A percentile compares a stretch with the other conserved stretches of the same genome.
phyloP scores from a whole-genome alignment of 1,139 yeast species.

The Saccharomycopsis hybrid region DNA sequence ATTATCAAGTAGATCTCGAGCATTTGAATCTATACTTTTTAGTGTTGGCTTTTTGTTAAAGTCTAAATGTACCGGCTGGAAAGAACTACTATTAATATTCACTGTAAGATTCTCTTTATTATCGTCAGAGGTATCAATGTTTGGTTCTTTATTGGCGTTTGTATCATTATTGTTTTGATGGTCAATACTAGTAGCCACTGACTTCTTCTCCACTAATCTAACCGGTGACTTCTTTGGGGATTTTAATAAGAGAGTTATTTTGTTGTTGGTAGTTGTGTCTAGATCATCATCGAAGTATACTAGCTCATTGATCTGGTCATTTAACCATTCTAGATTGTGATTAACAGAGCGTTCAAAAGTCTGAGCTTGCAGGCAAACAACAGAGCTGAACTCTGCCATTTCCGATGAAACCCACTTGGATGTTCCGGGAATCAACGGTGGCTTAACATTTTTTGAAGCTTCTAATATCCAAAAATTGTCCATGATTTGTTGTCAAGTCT shows the following conservation, averaged over 20 bases:
- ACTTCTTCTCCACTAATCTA: too few species aligned
- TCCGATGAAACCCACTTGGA: conserved; percentile 21
- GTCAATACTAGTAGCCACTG: too few species aligned
- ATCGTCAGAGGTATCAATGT: neutral
- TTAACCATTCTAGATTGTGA: conserved; percentile 17
- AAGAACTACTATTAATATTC: neutral
- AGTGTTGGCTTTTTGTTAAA: conserved; percentile 3
- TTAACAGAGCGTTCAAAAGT: conserved; percentile 9
- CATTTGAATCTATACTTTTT: too few species aligned
- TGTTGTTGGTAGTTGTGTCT: conserved; percentile 1
- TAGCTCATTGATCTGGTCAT: conserved; percentile 20
- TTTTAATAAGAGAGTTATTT: conserved; percentile 15
- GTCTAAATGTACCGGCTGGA: conserved; percentile 11
- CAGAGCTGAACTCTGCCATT: conserved; percentile 17
- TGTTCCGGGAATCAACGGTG: conserved; percentile 18
- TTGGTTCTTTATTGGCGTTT: neutral
- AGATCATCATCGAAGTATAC: conserved; percentile 11
- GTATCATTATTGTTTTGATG: neutral
- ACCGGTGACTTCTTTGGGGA: conserved; percentile 19
- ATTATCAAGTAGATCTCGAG: too few species aligned
- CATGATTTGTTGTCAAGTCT: too few species aligned
- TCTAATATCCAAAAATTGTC: conserved; percentile 19
- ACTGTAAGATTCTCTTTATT: neutral
- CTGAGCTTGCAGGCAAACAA: conserved; percentile 4
- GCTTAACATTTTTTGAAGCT: conserved; percentile 12